Percentiles rank a stretch among this genome's conserved stretches.
Conservation (phyloP, 106 monocot genomes). For the Dioscorea zingiberensis region DNA sequence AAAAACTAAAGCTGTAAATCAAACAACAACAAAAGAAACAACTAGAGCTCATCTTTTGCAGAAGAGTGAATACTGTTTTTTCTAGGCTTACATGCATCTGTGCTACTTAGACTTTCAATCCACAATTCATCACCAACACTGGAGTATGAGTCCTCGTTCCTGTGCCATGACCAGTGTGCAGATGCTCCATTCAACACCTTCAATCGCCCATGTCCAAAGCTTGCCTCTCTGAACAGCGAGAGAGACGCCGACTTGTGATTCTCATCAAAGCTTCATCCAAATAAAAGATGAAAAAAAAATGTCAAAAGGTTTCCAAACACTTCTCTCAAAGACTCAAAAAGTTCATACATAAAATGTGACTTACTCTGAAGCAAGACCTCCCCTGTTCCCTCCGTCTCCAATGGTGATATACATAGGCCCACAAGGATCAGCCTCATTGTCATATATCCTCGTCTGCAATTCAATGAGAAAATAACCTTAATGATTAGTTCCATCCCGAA, state of each 20-base stretch:
- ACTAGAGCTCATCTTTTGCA: conserved; percentile 12
- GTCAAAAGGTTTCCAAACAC: background rate
- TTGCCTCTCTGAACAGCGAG: conserved; percentile 71
- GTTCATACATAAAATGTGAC: background rate
- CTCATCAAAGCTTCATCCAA: conserved; percentile 39
- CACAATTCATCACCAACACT: conserved; percentile 37
- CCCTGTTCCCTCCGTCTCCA: conserved; percentile 79
- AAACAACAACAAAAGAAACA: background rate
- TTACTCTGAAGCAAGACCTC: conserved; percentile 71
- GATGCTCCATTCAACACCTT: conserved; percentile 45
- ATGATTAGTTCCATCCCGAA: too few species aligned
- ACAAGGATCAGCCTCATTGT: conserved; percentile 46
- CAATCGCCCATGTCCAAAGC: conserved; percentile 85
- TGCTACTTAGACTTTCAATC: conserved; percentile 43
- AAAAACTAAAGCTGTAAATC: too few species aligned
- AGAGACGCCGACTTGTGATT: conserved; percentile 38
- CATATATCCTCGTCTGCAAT: conserved; percentile 53
- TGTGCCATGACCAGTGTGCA: conserved; percentile 91
- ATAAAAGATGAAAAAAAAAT: background rate
- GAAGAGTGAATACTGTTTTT: background rate
- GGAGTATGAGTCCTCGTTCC: conserved; percentile 55
- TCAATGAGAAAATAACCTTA: too few species aligned
- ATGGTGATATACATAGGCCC: conserved; percentile 72
- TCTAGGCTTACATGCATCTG: conserved; percentile 10
- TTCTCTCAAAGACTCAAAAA: background rate